phyloP scores from a whole-genome alignment of 176 grass and related monocot genomes.

The Tillandsia fasciculata region DNA sequence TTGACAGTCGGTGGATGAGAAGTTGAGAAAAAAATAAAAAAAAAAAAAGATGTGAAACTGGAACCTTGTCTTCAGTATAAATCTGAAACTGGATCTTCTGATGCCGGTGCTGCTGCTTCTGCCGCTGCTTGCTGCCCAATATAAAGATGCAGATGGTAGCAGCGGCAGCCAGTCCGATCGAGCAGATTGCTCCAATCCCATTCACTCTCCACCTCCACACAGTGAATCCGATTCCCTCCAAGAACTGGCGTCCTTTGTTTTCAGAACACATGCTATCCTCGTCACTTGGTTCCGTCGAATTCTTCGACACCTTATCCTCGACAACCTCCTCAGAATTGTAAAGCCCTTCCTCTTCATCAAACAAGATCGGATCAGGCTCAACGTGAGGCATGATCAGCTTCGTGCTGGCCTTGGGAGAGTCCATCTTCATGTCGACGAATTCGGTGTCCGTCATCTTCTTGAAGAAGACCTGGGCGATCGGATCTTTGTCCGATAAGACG shows the following conservation, averaged over 20 bases:
- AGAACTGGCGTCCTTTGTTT: background rate
- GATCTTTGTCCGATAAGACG: background rate
- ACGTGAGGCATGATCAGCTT: background rate
- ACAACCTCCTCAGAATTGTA: slow-evolving; percentile 10
- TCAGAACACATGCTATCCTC: slow-evolving; percentile 9
- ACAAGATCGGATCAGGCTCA: slow-evolving; percentile 8
- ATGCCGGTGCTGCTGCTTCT: slow-evolving; percentile 27
- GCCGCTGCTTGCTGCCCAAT: slow-evolving; percentile 36
- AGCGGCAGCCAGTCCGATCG: slow-evolving; percentile 58
- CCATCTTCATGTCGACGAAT: slow-evolving; percentile 15
- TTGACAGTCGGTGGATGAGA: background rate
- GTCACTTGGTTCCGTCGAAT: background rate
- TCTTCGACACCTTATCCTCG: slow-evolving; percentile 8
- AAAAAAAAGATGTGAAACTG: background rate
- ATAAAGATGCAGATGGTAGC: slow-evolving; percentile 63
- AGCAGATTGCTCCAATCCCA: slow-evolving; percentile 71
- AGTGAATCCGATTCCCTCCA: slow-evolving; percentile 28
- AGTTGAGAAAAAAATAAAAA: background rate
- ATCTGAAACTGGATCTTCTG: slow-evolving; percentile 58
- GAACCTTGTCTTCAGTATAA: slow-evolving; percentile 50
- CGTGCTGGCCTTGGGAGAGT: background rate
- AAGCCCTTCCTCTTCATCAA: slow-evolving; percentile 20
- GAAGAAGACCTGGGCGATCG: slow-evolving; percentile 14
- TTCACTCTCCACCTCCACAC: slow-evolving; percentile 36
- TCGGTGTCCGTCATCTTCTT: slow-evolving; percentile 16